Base-by-base conservation (phyloP, 805 yeast species). In the Pachysolen tannophilus region DNA sequence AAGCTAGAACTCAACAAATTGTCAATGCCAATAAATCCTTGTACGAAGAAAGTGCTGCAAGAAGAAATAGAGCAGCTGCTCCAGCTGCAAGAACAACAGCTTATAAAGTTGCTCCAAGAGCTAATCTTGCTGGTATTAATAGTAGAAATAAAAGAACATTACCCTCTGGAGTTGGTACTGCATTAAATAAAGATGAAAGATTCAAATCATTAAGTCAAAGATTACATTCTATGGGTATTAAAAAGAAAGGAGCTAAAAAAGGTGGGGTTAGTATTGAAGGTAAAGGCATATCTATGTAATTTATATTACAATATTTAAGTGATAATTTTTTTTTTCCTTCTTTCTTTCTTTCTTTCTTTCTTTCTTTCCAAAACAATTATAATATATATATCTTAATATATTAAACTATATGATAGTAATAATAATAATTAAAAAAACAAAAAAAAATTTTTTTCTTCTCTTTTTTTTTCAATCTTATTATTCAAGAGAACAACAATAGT, bases 51-150 rank as follows among this genome's bases (percentile, higher is more conserved):
- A 80, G 84, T 48, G 96, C 96, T 8, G 86, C 78, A 45, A 74
- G 95, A 59, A 75, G 96, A 60, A 83, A 83, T 58, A 74, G 97
- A 57, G 97, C 97, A 4, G 95, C 95, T 26, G 90, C 92, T 33
- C 97, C 97, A n/a, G 78, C 81, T 24, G 87, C 90, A 30, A 74
- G 92, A 43, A 81, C 92, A 3, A 75, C 86, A 10, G 94, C 90
- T 40, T 88, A 85, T 64, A 82, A 81, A 50, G 78, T 83, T 52
- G 97, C 97, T 1, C 97, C 97, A 37, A 77, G 69, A 51, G 82
- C 82, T 43, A 76, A 72, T 48, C 54, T 78, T 29, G 67, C 65
- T 41, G 54, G 55, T 43, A 57, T 71, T 60, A 60, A 51, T 64
- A 60, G 45, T 65, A 60, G 40, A 65, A 58, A 49, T 49, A 61